Conservation (phyloP, 1,139 yeast species). For the Meyerozyma carpophila region DNA sequence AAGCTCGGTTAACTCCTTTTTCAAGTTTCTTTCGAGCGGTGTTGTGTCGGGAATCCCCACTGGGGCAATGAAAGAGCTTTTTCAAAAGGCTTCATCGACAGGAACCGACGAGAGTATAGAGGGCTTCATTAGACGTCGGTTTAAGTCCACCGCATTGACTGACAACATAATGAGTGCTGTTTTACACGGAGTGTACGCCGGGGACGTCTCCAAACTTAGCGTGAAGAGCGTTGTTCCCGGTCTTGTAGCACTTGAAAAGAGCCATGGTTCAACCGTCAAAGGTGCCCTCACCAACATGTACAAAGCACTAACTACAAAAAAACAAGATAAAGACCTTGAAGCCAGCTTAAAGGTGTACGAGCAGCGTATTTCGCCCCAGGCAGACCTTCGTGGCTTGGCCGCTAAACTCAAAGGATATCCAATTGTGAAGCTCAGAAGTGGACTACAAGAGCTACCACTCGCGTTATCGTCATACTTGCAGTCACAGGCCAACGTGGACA, state of each 20-base stretch:
- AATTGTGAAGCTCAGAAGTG: slow-evolving; percentile 47
- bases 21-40: slow-evolving; percentile 40
- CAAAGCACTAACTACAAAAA: slow-evolving; percentile 7
- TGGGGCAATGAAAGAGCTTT: slow-evolving; percentile 41
- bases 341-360: slow-evolving; percentile 23
- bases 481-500: slow-evolving; percentile 33
- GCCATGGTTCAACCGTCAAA: slow-evolving; percentile 54
- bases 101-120: slow-evolving; percentile 66
- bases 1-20: slow-evolving; percentile 30
- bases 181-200: slow-evolving; percentile 88
- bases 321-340: slow-evolving; percentile 10
- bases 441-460: slow-evolving; percentile 50
- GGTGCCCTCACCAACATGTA: slow-evolving; percentile 16
- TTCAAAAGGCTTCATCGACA: slow-evolving; percentile 18
- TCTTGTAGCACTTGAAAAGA: slow-evolving; percentile 51
- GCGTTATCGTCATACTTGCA: slow-evolving; percentile 31
- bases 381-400: slow-evolving; percentile 32
- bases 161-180: slow-evolving; percentile 74
- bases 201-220: slow-evolving; percentile 66
- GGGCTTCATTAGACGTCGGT: slow-evolving; percentile 61
- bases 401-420: slow-evolving; percentile 40
- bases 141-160: slow-evolving; percentile 52
- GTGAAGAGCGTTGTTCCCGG: slow-evolving; percentile 51
- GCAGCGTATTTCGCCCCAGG: slow-evolving; percentile 26
- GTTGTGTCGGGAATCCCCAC: slow-evolving; percentile 23